Conservation (phyloP, 2,329 filamentous ascomycete genomes). For the Ophiostoma fasciatum region DNA sequence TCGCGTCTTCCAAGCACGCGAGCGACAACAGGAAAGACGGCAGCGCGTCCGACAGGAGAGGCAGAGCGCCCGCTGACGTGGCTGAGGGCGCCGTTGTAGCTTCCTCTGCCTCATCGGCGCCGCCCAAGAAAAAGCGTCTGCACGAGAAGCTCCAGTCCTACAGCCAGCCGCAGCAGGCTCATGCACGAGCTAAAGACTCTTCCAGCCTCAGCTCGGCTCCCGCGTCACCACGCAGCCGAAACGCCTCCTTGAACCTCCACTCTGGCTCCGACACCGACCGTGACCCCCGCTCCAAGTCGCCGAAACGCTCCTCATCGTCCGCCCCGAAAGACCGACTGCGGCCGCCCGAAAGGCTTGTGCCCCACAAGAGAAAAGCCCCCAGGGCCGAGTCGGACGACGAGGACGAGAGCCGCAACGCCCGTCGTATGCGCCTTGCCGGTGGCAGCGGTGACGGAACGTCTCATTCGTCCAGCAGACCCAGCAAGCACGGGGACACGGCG, state of each 20-base stretch:
- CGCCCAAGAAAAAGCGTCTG: conserved; percentile 37
- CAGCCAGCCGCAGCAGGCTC: neutral
- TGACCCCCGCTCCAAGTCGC: conserved; percentile 24
- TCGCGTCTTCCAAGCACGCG: conserved; percentile 1
- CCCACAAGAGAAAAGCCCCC: conserved; percentile 38
- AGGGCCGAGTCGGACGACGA: conserved; percentile 45
- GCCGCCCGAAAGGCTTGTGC: conserved; percentile 29
- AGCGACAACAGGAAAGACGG: conserved; percentile 15
- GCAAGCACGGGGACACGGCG: no score
- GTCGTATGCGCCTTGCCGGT: conserved; percentile 34
- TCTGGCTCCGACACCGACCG: conserved; percentile 44
- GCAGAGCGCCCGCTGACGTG: conserved; percentile 11
- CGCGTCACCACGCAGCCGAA: conserved; percentile 30
- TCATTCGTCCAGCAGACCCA: neutral
- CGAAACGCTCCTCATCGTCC: conserved; percentile 22
- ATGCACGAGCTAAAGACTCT: conserved; percentile 27
- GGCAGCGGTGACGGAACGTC: conserved; percentile 16
- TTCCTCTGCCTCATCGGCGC: conserved; percentile 11
- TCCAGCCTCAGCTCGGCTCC: conserved; percentile 45
- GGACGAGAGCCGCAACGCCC: conserved; percentile 35
- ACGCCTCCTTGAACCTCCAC: conserved; percentile 22
- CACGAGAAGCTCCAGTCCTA: conserved; percentile 19
- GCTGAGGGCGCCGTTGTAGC: conserved; percentile 17
- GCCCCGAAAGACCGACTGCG: conserved; percentile 29
- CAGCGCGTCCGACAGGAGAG: no score